These are phyloP conservation scores for Candida cerambycidarum DNA, from an alignment of 805 yeast genomes.

Conservation along the genomic window DNA sequence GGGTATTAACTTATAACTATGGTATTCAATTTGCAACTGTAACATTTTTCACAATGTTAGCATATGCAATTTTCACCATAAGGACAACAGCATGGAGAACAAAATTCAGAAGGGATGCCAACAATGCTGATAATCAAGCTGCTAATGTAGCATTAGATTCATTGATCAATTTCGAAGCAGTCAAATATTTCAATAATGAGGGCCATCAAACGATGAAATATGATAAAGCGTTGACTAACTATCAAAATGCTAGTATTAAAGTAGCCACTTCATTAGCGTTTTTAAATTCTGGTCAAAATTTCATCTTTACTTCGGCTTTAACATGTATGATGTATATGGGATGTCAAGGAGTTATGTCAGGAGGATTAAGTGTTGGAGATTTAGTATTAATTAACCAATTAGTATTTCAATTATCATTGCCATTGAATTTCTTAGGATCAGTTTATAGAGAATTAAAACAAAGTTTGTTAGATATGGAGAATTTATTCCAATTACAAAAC, in stretches of 20 bases:
- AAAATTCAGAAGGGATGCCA: constrained; percentile 79
- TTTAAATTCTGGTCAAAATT: constrained; percentile 74
- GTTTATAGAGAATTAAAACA: constrained; percentile 95
- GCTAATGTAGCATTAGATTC: constrained; percentile 94
- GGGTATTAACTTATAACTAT: constrained; percentile 88
- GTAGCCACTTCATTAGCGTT: constrained; percentile 84
- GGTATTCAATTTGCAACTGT: constrained; percentile 88
- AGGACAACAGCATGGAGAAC: constrained; percentile 97
- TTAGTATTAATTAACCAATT: constrained; percentile 91
- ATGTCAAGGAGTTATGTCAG: constrained; percentile 84
- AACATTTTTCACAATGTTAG: constrained; percentile 83
- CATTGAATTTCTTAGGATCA: constrained; percentile 90
- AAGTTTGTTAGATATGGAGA: constrained; percentile 92
- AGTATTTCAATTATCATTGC: constrained; percentile 94
- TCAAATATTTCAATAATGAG: constrained; percentile 93
- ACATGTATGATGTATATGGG: constrained; percentile 99
- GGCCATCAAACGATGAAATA: constrained; percentile 74
- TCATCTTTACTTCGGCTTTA: constrained; percentile 82
- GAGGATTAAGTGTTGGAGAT: constrained; percentile 88
- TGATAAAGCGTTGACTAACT: constrained; percentile 67
- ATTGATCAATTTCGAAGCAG: constrained; percentile 89
- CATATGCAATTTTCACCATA: constrained; percentile 84
- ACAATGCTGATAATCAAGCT: constrained; percentile 92
- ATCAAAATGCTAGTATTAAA: constrained; percentile 73
- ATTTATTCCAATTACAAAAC: constrained; percentile 80